Evolutionary conservation across 1,139 yeast species (phyloP).

Genomic region (Yamadazyma aaseri): DNA sequence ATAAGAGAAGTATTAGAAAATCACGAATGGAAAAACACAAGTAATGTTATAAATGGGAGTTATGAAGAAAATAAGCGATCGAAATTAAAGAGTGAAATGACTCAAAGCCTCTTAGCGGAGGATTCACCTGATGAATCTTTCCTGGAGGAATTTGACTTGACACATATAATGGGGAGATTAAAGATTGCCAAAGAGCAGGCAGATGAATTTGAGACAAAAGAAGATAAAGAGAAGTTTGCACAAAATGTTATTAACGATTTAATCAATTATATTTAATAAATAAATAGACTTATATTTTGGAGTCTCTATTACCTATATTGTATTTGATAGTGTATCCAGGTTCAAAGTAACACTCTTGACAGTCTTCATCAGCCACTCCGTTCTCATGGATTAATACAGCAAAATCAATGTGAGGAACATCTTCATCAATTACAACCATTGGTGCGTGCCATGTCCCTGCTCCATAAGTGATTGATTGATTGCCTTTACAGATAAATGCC

Average conservation of each 20-base stretch:
- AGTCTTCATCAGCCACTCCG: slow-evolving; percentile 75
- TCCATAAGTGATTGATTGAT: slow-evolving; percentile 88
- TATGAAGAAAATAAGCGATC: slow-evolving; percentile 21
- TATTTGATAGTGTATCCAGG: slow-evolving; percentile 55
- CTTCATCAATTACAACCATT: slow-evolving; percentile 71
- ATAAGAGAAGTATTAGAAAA: slow-evolving; percentile 36
- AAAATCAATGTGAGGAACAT: slow-evolving; percentile 61
- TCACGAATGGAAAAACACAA: slow-evolving; percentile 39
- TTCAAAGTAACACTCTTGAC: slow-evolving; percentile 72
- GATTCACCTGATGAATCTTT: slow-evolving; percentile 3
- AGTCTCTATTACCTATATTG: slow-evolving; percentile 9
- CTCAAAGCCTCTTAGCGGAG: slow-evolving; percentile 21
- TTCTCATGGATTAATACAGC: slow-evolving; percentile 85
- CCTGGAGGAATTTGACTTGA: slow-evolving; percentile 22
- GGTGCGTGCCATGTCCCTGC: slow-evolving; percentile 81
- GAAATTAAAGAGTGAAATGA: slow-evolving; percentile 26
- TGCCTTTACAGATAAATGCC: slow-evolving; percentile 77
- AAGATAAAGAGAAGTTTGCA: slow-evolving; percentile 30
- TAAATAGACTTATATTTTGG: slow-evolving; percentile 15
- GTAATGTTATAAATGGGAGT: slow-evolving; percentile 5
- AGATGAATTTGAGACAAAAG: slow-evolving; percentile 20
- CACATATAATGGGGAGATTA: slow-evolving; percentile 27
- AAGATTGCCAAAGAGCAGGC: slow-evolving; percentile 31
- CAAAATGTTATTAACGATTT: slow-evolving; percentile 35
- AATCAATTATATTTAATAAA: slow-evolving; percentile 32